Conservation (phyloP, 768 basidiomycete genomes). For the Rubroboletus pulcherrimus region DNA sequence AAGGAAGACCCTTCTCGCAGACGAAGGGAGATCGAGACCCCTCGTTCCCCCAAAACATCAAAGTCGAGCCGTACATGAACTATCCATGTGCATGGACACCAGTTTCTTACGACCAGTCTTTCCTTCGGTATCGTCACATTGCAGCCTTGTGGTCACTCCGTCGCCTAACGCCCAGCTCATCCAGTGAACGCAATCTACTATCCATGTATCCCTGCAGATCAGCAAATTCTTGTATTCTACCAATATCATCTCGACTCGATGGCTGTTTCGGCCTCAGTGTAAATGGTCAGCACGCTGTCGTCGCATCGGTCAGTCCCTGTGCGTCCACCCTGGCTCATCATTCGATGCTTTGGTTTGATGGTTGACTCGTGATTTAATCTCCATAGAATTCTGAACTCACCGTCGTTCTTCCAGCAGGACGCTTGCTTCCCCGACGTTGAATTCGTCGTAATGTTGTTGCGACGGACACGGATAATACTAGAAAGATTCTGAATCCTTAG, state of each 20-base stretch:
- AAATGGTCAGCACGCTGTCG: neutral
- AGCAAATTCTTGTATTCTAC: slow-evolving; percentile 16
- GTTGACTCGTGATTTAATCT: neutral
- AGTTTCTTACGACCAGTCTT: neutral
- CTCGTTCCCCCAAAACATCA: slow-evolving; percentile 1
- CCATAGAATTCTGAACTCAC: slow-evolving; percentile 2
- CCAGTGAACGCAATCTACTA: slow-evolving; percentile 13
- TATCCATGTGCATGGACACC: slow-evolving; percentile 3
- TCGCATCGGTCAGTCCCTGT: slow-evolving; percentile 15
- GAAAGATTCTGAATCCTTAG: slow-evolving; percentile 1
- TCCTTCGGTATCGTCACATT: slow-evolving; percentile 13
- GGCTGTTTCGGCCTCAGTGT: neutral
- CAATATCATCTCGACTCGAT: slow-evolving; percentile 3
- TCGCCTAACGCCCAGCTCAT: slow-evolving; percentile 11
- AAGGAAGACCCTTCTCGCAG: slow-evolving; percentile 27
- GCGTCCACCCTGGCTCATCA: slow-evolving; percentile 6
- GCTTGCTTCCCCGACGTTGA: neutral
- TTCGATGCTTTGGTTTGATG: neutral
- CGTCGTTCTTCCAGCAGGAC: neutral
- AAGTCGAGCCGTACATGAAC: slow-evolving; percentile 14
- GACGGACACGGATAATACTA: slow-evolving; percentile 3
- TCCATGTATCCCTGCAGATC: slow-evolving; percentile 15
- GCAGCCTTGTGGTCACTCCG: neutral
- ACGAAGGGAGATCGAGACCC: slow-evolving; percentile 20
- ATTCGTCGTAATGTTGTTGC: neutral